These are phyloP conservation scores for Linnemannia zychae DNA, from an alignment of 192 early-diverging fungal species.

Conservation along the genomic window DNA sequence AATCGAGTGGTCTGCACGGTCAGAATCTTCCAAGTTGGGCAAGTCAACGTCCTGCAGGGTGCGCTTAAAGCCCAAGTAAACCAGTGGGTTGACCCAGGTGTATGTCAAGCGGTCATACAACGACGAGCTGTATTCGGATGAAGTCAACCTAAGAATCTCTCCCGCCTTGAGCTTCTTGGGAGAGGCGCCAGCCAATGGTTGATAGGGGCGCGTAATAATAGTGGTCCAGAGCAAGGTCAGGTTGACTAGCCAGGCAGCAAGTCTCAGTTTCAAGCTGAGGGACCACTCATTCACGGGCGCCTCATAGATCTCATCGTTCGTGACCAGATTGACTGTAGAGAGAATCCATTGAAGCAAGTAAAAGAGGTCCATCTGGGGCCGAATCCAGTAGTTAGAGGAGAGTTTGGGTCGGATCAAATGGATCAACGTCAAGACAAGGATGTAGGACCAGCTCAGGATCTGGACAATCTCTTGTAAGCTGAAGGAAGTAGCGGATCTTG, in stretches of 20 bases:
- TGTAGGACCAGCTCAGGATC: constrained; percentile 27
- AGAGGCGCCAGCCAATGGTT: neutral
- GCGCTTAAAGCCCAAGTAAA: constrained; percentile 64
- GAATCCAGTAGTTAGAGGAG: constrained; percentile 33
- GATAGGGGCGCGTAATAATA: constrained; percentile 19
- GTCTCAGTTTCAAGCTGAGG: constrained; percentile 19
- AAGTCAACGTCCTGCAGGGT: constrained; percentile 72
- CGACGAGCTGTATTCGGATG: constrained; percentile 43
- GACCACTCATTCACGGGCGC: constrained; percentile 8
- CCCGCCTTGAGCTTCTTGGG: constrained; percentile 16
- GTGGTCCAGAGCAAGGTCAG: constrained; percentile 32
- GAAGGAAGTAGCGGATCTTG: neutral
- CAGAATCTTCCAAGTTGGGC: constrained; percentile 64
- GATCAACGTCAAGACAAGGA: constrained; percentile 19
- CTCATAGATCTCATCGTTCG: neutral
- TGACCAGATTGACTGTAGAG: constrained; percentile 9
- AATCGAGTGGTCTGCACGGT: constrained; percentile 38
- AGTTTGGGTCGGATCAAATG: constrained; percentile 20
- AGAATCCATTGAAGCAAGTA: constrained; percentile 27
- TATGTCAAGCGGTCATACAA: constrained; percentile 41
- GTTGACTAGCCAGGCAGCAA: neutral
- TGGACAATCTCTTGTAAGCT: neutral
- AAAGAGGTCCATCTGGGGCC: constrained; percentile 40
- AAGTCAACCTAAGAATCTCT: constrained; percentile 24
- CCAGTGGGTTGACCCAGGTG: constrained; percentile 53